phyloP scores from a whole-genome alignment of 2,329 filamentous ascomycete genomes.

The Exserohilum turcica region DNA sequence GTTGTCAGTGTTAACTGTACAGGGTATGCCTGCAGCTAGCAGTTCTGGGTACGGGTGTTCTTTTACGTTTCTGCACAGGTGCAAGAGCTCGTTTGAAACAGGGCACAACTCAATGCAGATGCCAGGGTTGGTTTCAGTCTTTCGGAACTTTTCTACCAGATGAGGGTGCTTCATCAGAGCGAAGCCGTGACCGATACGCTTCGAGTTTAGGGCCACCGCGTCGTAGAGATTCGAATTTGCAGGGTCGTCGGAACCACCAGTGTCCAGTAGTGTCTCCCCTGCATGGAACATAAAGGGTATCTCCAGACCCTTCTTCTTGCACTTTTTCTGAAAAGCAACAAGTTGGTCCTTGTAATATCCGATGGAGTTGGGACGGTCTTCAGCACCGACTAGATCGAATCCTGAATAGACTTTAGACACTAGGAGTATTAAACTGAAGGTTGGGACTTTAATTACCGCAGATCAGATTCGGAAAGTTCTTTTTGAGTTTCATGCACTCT shows the following conservation, averaged over 20 bases:
- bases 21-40: conserved; percentile 73
- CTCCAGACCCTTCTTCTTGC: conserved; percentile 54
- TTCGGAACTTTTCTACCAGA: conserved; percentile 67
- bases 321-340: conserved; percentile 61
- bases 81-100: conserved; percentile 76
- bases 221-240: conserved; percentile 69
- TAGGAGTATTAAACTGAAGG: background rate
- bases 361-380: conserved; percentile 66
- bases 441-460: conserved; percentile 58
- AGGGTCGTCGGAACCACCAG: conserved; percentile 65
- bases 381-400: conserved; percentile 71
- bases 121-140: conserved; percentile 15
- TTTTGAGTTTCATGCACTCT: conserved; percentile 67
- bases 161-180: conserved; percentile 67
- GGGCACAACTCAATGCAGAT: conserved; percentile 78
- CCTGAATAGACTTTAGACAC: conserved; percentile 50
- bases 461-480: conserved; percentile 62
- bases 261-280: conserved; percentile 71
- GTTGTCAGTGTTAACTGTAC: conserved; percentile 76
- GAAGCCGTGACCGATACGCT: conserved; percentile 76
- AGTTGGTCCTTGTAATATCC: conserved; percentile 64
- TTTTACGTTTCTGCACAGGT: conserved; percentile 67
- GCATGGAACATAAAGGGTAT: conserved; percentile 80
- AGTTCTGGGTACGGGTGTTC: conserved; percentile 71
- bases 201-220: conserved; percentile 67